Base-by-base conservation (phyloP, 352 stramenopile species). In the Pythium sp. region DNA sequence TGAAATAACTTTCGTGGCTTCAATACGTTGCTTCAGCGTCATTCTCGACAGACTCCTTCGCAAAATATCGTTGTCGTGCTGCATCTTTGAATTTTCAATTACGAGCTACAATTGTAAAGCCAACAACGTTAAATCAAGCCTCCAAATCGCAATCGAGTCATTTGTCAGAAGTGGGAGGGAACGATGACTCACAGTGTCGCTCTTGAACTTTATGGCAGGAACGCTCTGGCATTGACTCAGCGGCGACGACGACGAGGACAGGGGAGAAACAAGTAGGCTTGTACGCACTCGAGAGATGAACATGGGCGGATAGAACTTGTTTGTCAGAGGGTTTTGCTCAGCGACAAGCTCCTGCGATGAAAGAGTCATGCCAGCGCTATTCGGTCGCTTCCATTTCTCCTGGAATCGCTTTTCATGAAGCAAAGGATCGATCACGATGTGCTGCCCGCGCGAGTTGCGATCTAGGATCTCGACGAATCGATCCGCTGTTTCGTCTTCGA, bases 391-490 rank as follows among this genome's bases (percentile, higher is more conserved):
- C 76, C 84, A 91, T 38, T 90, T 92, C 38, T 83, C 74, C 67
- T 91, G 82, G 58, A 91, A 91, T n/a, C 66, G 64, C 28, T 66
- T 60, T 2, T 92, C 82, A 8, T 81, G 69, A 9, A 92, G 47
- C n/a, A 89, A 58, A 5, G 80, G 82, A 30, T 92, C 82, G 3
- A 86, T 61, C 5, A 86, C 69, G 11, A 90, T 62, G 34, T 86
- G 73, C 55, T 92, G 84, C 6, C 77, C 74, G 15, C 64, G 64
- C n/a, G 75, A 73, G n/a, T 69, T 81, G 8, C 79, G 80, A n/a
- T 83, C 79, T 15, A 92, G 71, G 20, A 92, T 71, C 62, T 90
- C 84, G 1, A 88, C 77, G 26, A 90, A 90, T 11, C 72, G 78
- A 49, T 88, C 77, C 1, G 67, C 60, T n/a, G 57, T 70, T 59